Conservation (phyloP, 805 yeast genomes). For the Wickerhamiella spandovensis region DNA sequence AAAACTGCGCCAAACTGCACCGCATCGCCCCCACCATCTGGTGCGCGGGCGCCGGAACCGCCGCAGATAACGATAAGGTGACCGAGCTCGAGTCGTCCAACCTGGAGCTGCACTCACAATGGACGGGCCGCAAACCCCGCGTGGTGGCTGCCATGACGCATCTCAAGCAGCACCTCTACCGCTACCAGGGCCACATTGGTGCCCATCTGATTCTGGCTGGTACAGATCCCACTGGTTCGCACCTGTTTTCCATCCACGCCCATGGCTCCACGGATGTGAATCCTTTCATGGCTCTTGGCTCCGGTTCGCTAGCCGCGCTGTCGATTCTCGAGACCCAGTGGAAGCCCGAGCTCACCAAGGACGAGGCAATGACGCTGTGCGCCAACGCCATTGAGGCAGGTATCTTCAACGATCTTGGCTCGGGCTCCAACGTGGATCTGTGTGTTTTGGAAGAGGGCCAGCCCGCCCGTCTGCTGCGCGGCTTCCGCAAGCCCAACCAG, state of each 20-base stretch:
- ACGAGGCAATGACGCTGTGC: constrained; percentile 84
- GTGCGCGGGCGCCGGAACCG: constrained; percentile 99
- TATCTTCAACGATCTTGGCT: constrained; percentile 97
- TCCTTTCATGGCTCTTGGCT: constrained; percentile 80
- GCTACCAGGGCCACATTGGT: constrained; percentile 94
- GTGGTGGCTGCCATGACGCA: constrained; percentile 87
- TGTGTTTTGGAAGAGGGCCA: constrained; percentile 91
- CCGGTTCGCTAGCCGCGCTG: constrained; percentile 98
- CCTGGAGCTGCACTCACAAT: constrained; percentile 76
- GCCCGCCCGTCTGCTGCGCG: constrained; percentile 64
- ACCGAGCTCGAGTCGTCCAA: constrained; percentile 87
- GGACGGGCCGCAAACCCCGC: constrained; percentile 76
- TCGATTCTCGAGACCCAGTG: constrained; percentile 87
- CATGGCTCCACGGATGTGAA: constrained; percentile 98
- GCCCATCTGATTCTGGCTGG: constrained; percentile 98
- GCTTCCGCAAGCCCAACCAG: constrained; percentile 81
- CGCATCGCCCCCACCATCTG: constrained; percentile 80
- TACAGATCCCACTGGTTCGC: constrained; percentile 91
- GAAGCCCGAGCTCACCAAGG: constrained; percentile 63
- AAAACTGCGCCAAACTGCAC: constrained; percentile 92
- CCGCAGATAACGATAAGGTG: constrained; percentile 97
- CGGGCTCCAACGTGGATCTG: constrained; percentile 94
- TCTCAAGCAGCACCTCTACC: constrained; percentile 89
- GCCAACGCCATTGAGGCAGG: constrained; percentile 93
- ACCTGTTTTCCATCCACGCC: constrained; percentile 84